Evolutionary conservation across 139 green algal genomes (phyloP), one percentile per base, ranked within the genome.

Genomic region (Haematococcus sp.): DNA sequence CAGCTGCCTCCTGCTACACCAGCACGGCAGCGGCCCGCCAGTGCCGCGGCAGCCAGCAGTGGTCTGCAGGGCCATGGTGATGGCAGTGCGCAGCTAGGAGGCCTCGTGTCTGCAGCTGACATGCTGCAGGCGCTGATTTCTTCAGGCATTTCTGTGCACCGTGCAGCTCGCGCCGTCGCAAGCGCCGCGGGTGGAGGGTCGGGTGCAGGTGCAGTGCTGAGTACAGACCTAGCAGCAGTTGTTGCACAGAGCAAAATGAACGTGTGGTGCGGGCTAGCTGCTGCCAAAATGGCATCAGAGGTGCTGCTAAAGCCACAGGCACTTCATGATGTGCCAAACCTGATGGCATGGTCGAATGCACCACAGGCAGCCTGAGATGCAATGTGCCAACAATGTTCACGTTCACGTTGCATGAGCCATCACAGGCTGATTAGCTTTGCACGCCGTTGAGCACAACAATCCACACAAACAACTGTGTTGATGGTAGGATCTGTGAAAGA

Each of bases 251-350:
- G 58, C n/a, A 34, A 22, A n/a, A 3, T 65, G n/a, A 34, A 65
- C 11, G 58, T 65, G 58, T 65, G 58, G 58, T 40, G 58, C 25
- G 30, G 30, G n/a, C 25, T 65, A n/a, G 58, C 58, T 40, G 58
- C 9, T 40, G n/a, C 25, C 28, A 34, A 28, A 3, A 9, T 30
- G 58, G n/a, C n/a, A 4, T 28, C 58, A 19, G 30, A 28, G 3
- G 25, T 34, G 25, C 58, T 65, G 58, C 25, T 34, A 9, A 22
- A 33, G 58, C 58, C n/a, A 30, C 58, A 33, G 23, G 58, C n/a
- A 33, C 28, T 65, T 16, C 58, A 65, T 65, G 58, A 65, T 34
- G 58, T 65, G 58, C 58, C 28, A n/a, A n/a, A n/a, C 25, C 28
- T 65, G 58, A 28, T 65, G 58, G 25, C 25, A 4, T 65, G 58